These are phyloP conservation scores for Coprinellus aureogranulatus DNA, from an alignment of 768 basidiomycete species.

Conservation along the genomic window DNA sequence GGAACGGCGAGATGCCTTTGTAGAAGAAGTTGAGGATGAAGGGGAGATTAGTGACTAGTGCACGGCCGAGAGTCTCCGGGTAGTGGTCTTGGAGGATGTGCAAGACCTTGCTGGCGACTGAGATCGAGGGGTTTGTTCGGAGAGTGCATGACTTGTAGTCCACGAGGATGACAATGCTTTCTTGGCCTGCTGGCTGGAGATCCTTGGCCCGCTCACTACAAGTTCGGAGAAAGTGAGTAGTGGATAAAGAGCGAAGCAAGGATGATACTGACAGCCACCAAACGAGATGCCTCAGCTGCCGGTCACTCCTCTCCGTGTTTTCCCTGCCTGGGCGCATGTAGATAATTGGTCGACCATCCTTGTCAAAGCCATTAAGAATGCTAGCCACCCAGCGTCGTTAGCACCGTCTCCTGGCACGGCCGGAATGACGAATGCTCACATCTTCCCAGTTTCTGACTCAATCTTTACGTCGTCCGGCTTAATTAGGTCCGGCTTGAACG, in stretches of 20 bases:
- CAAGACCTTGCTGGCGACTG: constrained; percentile 74
- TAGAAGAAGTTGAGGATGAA: constrained; percentile 71
- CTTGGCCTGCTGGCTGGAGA: constrained; percentile 81
- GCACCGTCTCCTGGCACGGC: background rate
- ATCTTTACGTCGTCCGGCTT: constrained; percentile 75
- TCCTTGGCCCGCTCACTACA: constrained; percentile 84
- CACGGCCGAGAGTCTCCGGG: constrained; percentile 82
- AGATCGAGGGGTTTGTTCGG: constrained; percentile 80
- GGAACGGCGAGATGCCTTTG: constrained; percentile 81
- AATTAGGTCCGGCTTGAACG: constrained; percentile 83
- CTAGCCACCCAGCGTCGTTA: constrained; percentile 31
- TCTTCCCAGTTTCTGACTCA: constrained; percentile 85
- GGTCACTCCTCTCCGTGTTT: constrained; percentile 73
- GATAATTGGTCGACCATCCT: constrained; percentile 81
- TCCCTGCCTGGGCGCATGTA: constrained; percentile 88
- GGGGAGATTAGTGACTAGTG: constrained; percentile 80
- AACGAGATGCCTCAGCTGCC: constrained; percentile 82
- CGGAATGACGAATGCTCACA: constrained; percentile 45
- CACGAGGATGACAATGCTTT: constrained; percentile 78
- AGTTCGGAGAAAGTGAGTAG: background rate
- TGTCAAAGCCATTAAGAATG: constrained; percentile 81
- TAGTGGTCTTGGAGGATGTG: constrained; percentile 86
- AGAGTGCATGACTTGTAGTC: constrained; percentile 84
- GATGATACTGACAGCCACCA: constrained; percentile 73
- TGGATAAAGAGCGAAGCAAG: background rate